These are phyloP conservation scores for Hemisphaericaspora lyxosophila DNA, from an alignment of 1,139 yeast species.

Conservation along the genomic window DNA sequence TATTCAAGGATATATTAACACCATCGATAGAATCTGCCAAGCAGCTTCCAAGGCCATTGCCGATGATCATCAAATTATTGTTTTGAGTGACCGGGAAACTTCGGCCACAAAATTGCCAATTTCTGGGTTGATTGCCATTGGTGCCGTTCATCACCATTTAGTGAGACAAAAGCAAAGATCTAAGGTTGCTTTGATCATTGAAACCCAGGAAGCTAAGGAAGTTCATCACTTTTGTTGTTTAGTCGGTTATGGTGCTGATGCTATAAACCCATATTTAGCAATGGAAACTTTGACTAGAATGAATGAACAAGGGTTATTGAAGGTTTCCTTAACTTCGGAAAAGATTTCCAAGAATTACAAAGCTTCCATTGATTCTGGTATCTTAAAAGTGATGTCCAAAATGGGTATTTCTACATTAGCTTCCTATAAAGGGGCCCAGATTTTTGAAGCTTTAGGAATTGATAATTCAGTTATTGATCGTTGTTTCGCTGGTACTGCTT, in stretches of 20 bases:
- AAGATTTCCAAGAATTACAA: slow-evolving; percentile 75
- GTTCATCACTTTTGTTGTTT: slow-evolving; percentile 94
- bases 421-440: slow-evolving; percentile 97
- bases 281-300: slow-evolving; percentile 85
- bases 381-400: slow-evolving; percentile 95
- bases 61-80: slow-evolving; percentile 68
- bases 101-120: slow-evolving; percentile 68
- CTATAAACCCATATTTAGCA: slow-evolving; percentile 89
- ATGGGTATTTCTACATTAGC: slow-evolving; percentile 99
- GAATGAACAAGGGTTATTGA: slow-evolving; percentile 76
- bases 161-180: slow-evolving; percentile 96
- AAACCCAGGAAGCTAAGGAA: slow-evolving; percentile 97
- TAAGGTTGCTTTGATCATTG: slow-evolving; percentile 85
- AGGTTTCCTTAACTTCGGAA: slow-evolving; percentile 55
- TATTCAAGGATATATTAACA: slow-evolving; percentile 76
- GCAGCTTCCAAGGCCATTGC: slow-evolving; percentile 87
- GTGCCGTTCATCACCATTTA: slow-evolving; percentile 95
- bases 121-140: slow-evolving; percentile 90
- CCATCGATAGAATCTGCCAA: slow-evolving; percentile 83
- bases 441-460: slow-evolving; percentile 93
- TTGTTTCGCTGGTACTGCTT: slow-evolving; percentile 96
- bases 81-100: slow-evolving; percentile 71
- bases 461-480: slow-evolving; percentile 94
- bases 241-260: slow-evolving; percentile 97
- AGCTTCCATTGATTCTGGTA: slow-evolving; percentile 83